Percentiles rank a stretch among this genome's conserved stretches.
Conservation (phyloP, 1,139 yeast genomes). For the Waltiozyma solani region DNA sequence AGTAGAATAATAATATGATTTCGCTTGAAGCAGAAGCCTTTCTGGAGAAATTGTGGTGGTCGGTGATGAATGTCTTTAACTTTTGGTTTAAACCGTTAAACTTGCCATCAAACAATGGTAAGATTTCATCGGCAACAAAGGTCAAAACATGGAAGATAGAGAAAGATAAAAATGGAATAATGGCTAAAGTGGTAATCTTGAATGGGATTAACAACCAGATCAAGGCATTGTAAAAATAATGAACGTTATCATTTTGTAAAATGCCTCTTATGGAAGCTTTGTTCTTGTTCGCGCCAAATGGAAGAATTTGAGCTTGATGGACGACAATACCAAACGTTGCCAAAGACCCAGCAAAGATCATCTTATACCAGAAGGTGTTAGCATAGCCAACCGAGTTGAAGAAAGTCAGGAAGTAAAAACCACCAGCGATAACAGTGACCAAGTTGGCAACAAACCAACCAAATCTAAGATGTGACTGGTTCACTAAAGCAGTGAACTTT, state of each 20-base stretch:
- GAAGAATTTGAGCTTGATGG: constrained; percentile 31
- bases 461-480: constrained; percentile 20
- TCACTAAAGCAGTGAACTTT: not conserved
- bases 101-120: constrained; percentile 45
- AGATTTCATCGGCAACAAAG: constrained; percentile 51
- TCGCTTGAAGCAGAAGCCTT: constrained; percentile 66
- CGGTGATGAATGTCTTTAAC: constrained; percentile 46
- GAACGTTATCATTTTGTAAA: constrained; percentile 55
- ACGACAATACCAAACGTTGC: constrained; percentile 72
- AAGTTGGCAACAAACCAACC: constrained; percentile 52
- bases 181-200: constrained; percentile 34
- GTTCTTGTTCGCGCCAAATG: constrained; percentile 3
- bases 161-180: constrained; percentile 58
- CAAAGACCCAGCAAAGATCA: constrained; percentile 55
- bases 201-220: constrained; percentile 48
- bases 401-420: constrained; percentile 44
- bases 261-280: constrained; percentile 23
- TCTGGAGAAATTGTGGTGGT: constrained; percentile 63
- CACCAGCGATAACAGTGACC: constrained; percentile 44
- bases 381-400: constrained; percentile 19
- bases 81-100: constrained; percentile 28
- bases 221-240: constrained; percentile 48
- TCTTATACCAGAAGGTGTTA: constrained; percentile 43
- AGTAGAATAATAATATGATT: constrained; percentile 40
- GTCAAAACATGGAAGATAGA: constrained; percentile 66